Evolutionary conservation across 306 rosid species (phyloP).

Genomic region (Clitoria ternatea): DNA sequence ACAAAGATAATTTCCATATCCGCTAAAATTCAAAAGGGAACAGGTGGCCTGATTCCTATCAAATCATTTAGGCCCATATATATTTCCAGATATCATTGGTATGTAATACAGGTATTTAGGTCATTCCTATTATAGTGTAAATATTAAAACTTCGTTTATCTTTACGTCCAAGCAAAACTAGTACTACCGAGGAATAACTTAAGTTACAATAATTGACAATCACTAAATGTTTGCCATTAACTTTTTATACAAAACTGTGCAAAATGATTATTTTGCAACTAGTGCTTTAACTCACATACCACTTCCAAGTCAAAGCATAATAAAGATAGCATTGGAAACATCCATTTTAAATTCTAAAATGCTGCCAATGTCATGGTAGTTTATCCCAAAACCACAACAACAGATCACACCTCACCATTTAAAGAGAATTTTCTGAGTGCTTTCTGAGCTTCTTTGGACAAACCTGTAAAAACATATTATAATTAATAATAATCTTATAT

Average conservation of each 20-base stretch:
- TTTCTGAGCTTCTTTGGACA: conserved; percentile 74
- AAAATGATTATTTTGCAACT: conserved; percentile 5
- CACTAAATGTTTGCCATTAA: conserved; percentile 3
- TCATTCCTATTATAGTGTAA: neutral
- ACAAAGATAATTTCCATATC: neutral
- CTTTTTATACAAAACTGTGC: neutral
- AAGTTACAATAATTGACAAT: neutral
- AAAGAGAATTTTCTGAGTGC: conserved; percentile 73
- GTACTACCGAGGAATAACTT: neutral
- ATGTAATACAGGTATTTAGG: neutral
- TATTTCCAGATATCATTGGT: conserved; percentile 13
- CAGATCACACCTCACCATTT: conserved; percentile 52
- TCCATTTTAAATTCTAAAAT: conserved; percentile 9
- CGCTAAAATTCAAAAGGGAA: neutral
- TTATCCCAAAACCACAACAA: conserved; percentile 14
- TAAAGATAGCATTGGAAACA: neutral
- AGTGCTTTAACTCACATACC: neutral
- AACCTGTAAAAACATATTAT: conserved; percentile 42
- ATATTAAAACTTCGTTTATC: neutral
- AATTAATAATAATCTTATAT: conserved; percentile 8
- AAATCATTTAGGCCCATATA: neutral
- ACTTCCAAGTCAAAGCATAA: conserved; percentile 8
- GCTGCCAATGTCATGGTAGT: neutral
- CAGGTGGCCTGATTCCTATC: neutral
- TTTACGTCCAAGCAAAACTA: conserved; percentile 12